Conservation (phyloP, 1,284 basidiomycete species). For the Phellinidium pouzarii region DNA sequence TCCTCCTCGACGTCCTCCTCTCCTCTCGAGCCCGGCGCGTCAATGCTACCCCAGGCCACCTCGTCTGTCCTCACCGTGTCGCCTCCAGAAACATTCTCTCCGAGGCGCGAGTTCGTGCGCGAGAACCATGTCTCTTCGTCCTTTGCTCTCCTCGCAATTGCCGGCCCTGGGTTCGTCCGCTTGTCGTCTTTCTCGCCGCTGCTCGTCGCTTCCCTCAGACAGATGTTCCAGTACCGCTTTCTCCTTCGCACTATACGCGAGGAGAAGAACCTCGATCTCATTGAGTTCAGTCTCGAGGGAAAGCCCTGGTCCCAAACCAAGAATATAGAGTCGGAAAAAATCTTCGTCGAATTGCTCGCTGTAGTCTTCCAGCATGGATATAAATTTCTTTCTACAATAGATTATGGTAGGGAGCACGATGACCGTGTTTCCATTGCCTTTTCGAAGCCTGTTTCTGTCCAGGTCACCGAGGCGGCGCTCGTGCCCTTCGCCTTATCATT, state of each 20-base stretch:
- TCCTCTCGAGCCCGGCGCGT: not conserved
- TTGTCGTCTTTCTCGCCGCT: constrained; percentile 59
- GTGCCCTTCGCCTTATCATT: constrained; percentile 68
- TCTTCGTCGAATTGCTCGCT: constrained; percentile 59
- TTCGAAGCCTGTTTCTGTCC: constrained; percentile 28
- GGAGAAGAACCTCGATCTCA: constrained; percentile 50
- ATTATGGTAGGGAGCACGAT: constrained; percentile 70
- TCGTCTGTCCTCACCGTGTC: constrained; percentile 20
- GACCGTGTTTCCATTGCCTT: constrained; percentile 66
- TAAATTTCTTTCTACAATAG: constrained; percentile 57
- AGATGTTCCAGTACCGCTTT: constrained; percentile 43
- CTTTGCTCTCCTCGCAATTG: constrained; percentile 62
- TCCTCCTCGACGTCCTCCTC: no score
- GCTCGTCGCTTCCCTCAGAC: constrained; percentile 46
- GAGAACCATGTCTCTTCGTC: constrained; percentile 47
- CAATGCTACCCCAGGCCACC: constrained; percentile 15
- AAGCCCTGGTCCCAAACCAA: constrained; percentile 70
- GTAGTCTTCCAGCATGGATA: constrained; percentile 59
- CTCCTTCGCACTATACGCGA: constrained; percentile 45
- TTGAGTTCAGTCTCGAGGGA: constrained; percentile 57
- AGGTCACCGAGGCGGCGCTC: constrained; percentile 22
- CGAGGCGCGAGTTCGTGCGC: constrained; percentile 63
- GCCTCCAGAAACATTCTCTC: constrained; percentile 39
- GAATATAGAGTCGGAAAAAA: constrained; percentile 55
- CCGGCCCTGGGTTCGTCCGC: constrained; percentile 53